Evolutionary conservation across 345 rosid species (phyloP), one percentile per base, ranked within the genome.

Genomic region (Euclidium syriacum): DNA sequence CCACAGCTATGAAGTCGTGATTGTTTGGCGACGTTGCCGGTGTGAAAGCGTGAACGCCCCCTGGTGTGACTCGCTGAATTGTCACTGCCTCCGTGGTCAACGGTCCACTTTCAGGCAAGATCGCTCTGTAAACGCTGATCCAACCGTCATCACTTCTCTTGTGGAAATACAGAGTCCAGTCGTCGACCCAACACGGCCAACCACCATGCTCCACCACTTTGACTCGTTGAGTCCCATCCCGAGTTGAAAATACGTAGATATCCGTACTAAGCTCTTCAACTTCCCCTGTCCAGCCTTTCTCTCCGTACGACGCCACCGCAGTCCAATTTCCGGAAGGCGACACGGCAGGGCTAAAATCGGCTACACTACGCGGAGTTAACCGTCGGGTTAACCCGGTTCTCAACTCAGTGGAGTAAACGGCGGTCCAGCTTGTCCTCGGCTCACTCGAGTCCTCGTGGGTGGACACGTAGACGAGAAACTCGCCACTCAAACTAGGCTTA

Each of bases 101-200:
- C 58, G 44, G 52, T 8, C 73, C 78, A 1, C 47, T 19, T 15
- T 58, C 48, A 41, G 88, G 83, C 10, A 88, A 35, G 16, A 60
- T 38, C 0, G 85, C 96, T 65, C 52, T 73, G 74, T 86, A 84
- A 5, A 91, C 84, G 4, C 98, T 91, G 43, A 87, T 86, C 95
- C 96, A 91, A 0, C 72, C 88, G 4, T 80, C 86, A 7, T 60
- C 75, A 58, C 88, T 86, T 70, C 81, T 78, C 48, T 85, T 73
- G 40, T 88, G 98, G 65, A 91, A 88, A 56, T 72, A 91, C 1
- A 91, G 53, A 7, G 92, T 88, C 3, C 72, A 75, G 6, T 88
- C 91, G 67, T 91, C 92, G 4, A 80, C 83, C 98, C 92, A 88
- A 72, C 83, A 70, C 50, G 96, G 95, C 98, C 98, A 91, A 0